Evolutionary conservation across 1,139 yeast genomes (phyloP).

Genomic region (Entelexis sorbosivorans): DNA sequence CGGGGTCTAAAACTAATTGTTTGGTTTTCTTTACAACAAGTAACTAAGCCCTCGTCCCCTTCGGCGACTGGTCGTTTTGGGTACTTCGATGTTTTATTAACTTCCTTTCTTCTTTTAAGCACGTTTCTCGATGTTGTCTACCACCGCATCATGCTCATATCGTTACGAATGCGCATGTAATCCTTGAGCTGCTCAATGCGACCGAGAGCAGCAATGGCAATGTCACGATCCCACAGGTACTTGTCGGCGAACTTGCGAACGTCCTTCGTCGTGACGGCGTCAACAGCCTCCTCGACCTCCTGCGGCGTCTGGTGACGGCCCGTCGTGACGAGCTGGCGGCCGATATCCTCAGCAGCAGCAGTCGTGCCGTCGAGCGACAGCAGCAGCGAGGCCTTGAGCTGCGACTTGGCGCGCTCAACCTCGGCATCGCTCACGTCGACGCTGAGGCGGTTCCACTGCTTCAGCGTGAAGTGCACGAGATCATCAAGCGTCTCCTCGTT

Average conservation of each 20-base stretch:
- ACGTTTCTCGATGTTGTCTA: slow-evolving; percentile 5
- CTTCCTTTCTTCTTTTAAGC: slow-evolving; percentile 5
- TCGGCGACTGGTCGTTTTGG: neutral
- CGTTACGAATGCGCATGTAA: slow-evolving; percentile 42
- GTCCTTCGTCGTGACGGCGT: slow-evolving; percentile 65
- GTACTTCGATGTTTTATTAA: neutral
- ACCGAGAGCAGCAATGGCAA: slow-evolving; percentile 87
- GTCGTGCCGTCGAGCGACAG: slow-evolving; percentile 89
- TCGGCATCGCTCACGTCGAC: slow-evolving; percentile 75
- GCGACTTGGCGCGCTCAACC: slow-evolving; percentile 89
- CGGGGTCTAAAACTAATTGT: too few relatives aligned
- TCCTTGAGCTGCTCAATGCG: slow-evolving; percentile 56
- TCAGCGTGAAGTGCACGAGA: slow-evolving; percentile 58
- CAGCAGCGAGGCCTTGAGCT: slow-evolving; percentile 80
- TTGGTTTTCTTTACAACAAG: too few relatives aligned
- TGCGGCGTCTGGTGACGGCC: slow-evolving; percentile 86
- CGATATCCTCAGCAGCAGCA: slow-evolving; percentile 94
- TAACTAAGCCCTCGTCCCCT: too few relatives aligned
- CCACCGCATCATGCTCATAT: slow-evolving; percentile 31
- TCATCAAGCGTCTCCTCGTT: slow-evolving; percentile 54
- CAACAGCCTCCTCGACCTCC: slow-evolving; percentile 78
- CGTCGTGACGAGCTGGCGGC: slow-evolving; percentile 91
- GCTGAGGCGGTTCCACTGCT: slow-evolving; percentile 82
- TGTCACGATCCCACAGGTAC: slow-evolving; percentile 63
- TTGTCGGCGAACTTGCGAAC: slow-evolving; percentile 83